Conservation (phyloP, 306 rosid species). For the Pyrus bretschneideri region DNA sequence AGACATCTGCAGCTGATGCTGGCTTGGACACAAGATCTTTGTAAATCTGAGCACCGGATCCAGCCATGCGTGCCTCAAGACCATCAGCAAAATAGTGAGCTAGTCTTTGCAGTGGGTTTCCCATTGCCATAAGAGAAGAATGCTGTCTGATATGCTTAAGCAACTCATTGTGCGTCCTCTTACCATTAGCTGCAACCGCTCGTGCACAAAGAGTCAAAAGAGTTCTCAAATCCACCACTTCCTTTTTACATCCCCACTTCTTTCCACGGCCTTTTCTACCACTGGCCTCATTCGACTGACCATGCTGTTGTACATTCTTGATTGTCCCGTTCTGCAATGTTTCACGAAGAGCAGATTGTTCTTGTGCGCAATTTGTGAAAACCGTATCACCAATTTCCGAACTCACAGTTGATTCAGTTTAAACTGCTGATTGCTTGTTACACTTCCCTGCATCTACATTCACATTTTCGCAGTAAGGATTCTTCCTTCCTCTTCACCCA, state of each 20-base stretch:
- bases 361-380: slow-evolving; percentile 13
- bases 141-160: slow-evolving; percentile 33
- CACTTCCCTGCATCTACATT: neutral
- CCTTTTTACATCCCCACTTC: slow-evolving; percentile 26
- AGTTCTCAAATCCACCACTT: slow-evolving; percentile 32
- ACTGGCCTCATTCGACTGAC: slow-evolving; percentile 22
- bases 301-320: slow-evolving; percentile 13
- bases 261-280: slow-evolving; percentile 25
- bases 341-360: slow-evolving; percentile 14
- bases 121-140: slow-evolving; percentile 24
- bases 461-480: slow-evolving; percentile 9
- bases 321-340: slow-evolving; percentile 19
- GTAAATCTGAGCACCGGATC: slow-evolving; percentile 28
- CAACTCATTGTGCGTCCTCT: slow-evolving; percentile 15
- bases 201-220: slow-evolving; percentile 35
- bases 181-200: slow-evolving; percentile 26
- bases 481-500: slow-evolving; percentile 27
- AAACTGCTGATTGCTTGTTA: slow-evolving; percentile 20
- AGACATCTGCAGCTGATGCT: slow-evolving; percentile 29
- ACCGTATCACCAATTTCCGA: slow-evolving; percentile 31
- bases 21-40: slow-evolving; percentile 26
- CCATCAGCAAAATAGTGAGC: slow-evolving; percentile 36
- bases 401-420: slow-evolving; percentile 23
- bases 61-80: slow-evolving; percentile 36
- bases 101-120: slow-evolving; percentile 34